Evolutionary conservation across 1,139 yeast genomes (phyloP).

Genomic region (Debaryomyces singareniensis): DNA sequence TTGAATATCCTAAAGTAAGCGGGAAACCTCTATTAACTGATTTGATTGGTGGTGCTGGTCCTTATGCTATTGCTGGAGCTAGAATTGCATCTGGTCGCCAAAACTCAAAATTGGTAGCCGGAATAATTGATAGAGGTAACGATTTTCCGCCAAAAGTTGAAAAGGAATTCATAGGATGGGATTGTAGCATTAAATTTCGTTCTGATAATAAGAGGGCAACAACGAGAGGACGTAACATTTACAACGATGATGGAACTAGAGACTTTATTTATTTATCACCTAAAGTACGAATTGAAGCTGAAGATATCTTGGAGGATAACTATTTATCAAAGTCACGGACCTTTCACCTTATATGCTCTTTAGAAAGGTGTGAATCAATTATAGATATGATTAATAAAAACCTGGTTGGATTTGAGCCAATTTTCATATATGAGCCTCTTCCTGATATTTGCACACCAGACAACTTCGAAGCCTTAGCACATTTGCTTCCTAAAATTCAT

Average conservation of each 20-base stretch:
- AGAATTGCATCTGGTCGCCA: slow-evolving; percentile 42
- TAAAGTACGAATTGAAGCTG: slow-evolving; percentile 56
- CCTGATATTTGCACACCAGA: slow-evolving; percentile 65
- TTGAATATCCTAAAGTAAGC: slow-evolving; percentile 45
- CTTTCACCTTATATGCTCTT: slow-evolving; percentile 73
- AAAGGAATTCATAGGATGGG: slow-evolving; percentile 50
- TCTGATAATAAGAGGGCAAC: slow-evolving; percentile 49
- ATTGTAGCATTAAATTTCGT: slow-evolving; percentile 53
- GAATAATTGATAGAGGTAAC: slow-evolving; percentile 72
- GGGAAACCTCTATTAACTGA: slow-evolving; percentile 39
- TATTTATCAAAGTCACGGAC: slow-evolving; percentile 35
- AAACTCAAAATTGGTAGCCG: slow-evolving; percentile 39
- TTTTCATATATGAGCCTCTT: slow-evolving; percentile 77
- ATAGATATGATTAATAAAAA: slow-evolving; percentile 22
- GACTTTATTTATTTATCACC: slow-evolving; percentile 43
- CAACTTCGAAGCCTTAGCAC: slow-evolving; percentile 32
- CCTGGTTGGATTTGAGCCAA: slow-evolving; percentile 21
- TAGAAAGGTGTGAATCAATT: slow-evolving; percentile 50
- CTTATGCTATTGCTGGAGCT: slow-evolving; percentile 77
- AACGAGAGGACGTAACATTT: slow-evolving; percentile 76
- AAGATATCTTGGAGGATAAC: slow-evolving; percentile 44
- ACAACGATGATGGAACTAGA: slow-evolving; percentile 57
- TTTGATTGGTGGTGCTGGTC: slow-evolving; percentile 87
- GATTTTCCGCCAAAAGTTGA: slow-evolving; percentile 61
- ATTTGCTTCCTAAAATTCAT: slow-evolving; percentile 43